Percentiles rank a stretch among this genome's conserved stretches.
phyloP scores from a whole-genome alignment of 176 grass and related monocot species.

The Carex littledalei region DNA sequence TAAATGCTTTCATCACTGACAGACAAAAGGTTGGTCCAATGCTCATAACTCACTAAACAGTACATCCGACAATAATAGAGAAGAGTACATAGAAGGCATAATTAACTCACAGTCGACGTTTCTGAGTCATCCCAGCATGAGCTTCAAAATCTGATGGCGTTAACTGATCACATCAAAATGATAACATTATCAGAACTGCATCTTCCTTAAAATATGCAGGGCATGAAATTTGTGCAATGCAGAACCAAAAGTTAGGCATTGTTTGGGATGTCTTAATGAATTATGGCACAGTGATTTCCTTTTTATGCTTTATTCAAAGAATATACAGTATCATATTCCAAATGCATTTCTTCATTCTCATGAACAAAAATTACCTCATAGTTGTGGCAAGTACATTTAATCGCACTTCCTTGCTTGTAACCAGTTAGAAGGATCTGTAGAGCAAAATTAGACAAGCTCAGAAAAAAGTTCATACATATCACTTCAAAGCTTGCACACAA shows the following conservation, averaged over 20 bases:
- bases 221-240: not conserved
- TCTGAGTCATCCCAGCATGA: too few relatives aligned
- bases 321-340: too few relatives aligned
- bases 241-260: not conserved
- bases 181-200: conserved; percentile 5
- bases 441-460: conserved; percentile 15
- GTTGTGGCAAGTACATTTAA: conserved; percentile 8
- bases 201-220: not conserved
- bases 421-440: conserved; percentile 44
- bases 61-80: too few relatives aligned
- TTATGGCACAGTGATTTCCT: conserved; percentile 28
- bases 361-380: not conserved
- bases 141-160: too few relatives aligned
- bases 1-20: too few relatives aligned
- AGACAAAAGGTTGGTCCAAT: too few relatives aligned
- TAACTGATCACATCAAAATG: conserved; percentile 41
- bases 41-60: too few relatives aligned
- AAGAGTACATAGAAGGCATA: too few relatives aligned
- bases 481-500: not conserved
- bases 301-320: conserved; percentile 17
- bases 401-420: conserved; percentile 35
- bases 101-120: too few relatives aligned
- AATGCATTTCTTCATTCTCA: not conserved
- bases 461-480: conserved; percentile 13
- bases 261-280: conserved; percentile 1